Percentiles rank a stretch among this genome's conserved stretches.
phyloP scores from a whole-genome alignment of 495 filamentous ascomycete genomes.

The Hypoxylon lienhwacheense region DNA sequence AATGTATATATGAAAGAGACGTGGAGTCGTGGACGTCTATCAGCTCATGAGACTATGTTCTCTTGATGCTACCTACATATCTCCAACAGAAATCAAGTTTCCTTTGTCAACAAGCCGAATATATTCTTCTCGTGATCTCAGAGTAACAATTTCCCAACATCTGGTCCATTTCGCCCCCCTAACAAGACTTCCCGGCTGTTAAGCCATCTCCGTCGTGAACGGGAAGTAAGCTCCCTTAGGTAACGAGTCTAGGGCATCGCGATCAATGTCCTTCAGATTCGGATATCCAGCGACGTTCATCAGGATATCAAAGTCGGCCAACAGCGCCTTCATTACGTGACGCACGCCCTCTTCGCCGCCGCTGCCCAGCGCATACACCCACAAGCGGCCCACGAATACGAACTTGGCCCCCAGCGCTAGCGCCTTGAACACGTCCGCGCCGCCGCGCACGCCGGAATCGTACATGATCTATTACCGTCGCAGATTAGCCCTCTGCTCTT shows the following conservation, averaged over 20 bases:
- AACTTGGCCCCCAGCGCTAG: slow-evolving; percentile 65
- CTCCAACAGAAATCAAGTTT: slow-evolving; percentile 15
- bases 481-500: neutral
- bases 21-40: slow-evolving; percentile 3
- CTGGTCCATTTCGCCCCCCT: neutral
- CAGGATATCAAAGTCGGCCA: slow-evolving; percentile 69
- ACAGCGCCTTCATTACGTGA: slow-evolving; percentile 65
- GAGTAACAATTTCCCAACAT: neutral
- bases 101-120: slow-evolving; percentile 13
- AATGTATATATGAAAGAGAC: slow-evolving; percentile 25
- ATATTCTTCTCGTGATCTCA: neutral
- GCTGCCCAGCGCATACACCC: slow-evolving; percentile 64
- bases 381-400: slow-evolving; percentile 64
- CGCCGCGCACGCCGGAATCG: slow-evolving; percentile 62
- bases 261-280: slow-evolving; percentile 55
- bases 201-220: slow-evolving; percentile 24
- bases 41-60: slow-evolving; percentile 6
- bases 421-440: slow-evolving; percentile 63
- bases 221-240: slow-evolving; percentile 37
- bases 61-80: slow-evolving; percentile 12
- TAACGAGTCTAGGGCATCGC: slow-evolving; percentile 42
- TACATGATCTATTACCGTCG: slow-evolving; percentile 66
- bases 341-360: slow-evolving; percentile 63
- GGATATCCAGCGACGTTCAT: slow-evolving; percentile 67
- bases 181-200: neutral